Evolutionary conservation across 805 yeast species (phyloP).

Genomic region (Helenozyma baotianmanensis): DNA sequence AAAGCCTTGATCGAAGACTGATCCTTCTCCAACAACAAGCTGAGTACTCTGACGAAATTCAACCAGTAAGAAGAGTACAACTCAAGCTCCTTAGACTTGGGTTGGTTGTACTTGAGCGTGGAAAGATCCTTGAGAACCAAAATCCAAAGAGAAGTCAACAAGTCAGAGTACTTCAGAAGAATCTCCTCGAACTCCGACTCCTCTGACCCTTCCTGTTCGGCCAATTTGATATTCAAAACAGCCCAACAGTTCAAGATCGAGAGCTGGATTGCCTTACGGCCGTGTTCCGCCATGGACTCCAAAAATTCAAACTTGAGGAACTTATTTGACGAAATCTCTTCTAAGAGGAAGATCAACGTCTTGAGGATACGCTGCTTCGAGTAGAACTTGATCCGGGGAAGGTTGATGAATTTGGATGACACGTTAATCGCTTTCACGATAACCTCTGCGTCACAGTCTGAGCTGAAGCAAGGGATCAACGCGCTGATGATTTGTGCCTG

Average conservation of each 20-base stretch:
- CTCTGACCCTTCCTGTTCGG: conserved; percentile 19
- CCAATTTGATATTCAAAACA: conserved; percentile 37
- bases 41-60: conserved; percentile 70
- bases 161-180: conserved; percentile 51
- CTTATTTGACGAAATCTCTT: conserved; percentile 45
- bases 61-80: conserved; percentile 66
- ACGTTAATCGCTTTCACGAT: conserved; percentile 76
- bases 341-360: conserved; percentile 62
- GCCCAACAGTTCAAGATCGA: conserved; percentile 75
- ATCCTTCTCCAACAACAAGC: conserved; percentile 55
- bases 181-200: conserved; percentile 46
- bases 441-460: conserved; percentile 66
- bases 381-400: conserved; percentile 40
- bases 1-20: conserved; percentile 40
- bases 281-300: conserved; percentile 39
- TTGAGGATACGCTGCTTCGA: conserved; percentile 51
- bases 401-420: conserved; percentile 64
- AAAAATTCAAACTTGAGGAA: conserved; percentile 54
- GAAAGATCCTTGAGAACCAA: conserved; percentile 71
- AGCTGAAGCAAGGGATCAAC: conserved; percentile 75
- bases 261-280: conserved; percentile 51
- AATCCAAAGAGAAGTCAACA: conserved; percentile 77
- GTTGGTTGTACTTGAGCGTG: conserved; percentile 50
- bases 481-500: conserved; percentile 94
- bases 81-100: conserved; percentile 38